Conservation (phyloP, 352 stramenopile genomes). For the Thalassiosira mediterranea region DNA sequence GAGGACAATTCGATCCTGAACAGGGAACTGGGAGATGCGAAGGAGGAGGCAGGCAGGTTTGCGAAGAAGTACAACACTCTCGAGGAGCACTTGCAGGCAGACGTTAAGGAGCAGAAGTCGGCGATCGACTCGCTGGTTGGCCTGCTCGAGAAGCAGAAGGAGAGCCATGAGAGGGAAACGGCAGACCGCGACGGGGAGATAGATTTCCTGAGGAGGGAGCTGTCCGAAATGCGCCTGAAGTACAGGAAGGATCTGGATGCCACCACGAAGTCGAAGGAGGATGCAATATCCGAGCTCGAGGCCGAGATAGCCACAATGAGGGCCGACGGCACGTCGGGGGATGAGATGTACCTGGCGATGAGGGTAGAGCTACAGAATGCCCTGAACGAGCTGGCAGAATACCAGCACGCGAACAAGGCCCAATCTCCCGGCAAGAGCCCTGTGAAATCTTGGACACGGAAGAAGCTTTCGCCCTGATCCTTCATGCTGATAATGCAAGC, state of each 20-base stretch:
- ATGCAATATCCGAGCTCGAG: conserved; percentile 12
- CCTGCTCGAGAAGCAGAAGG: conserved; percentile 35
- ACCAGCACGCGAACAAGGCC: conserved; percentile 58
- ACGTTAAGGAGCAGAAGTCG: conserved; percentile 36
- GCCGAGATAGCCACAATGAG: conserved; percentile 28
- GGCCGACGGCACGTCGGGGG: conserved; percentile 9
- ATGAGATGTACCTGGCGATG: conserved; percentile 25
- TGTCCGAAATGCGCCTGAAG: neutral
- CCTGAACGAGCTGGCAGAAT: conserved; percentile 35
- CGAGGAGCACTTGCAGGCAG: neutral
- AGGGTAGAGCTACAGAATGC: conserved; percentile 50
- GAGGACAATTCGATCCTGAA: conserved; percentile 30
- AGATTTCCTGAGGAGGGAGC: neutral
- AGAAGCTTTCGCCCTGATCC: too few relatives aligned
- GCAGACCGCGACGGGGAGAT: conserved; percentile 17
- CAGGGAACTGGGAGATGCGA: conserved; percentile 36
- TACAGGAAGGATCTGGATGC: neutral
- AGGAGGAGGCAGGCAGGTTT: conserved; percentile 5
- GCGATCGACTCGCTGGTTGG: conserved; percentile 37
- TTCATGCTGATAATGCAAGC: too few relatives aligned
- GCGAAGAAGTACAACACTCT: neutral
- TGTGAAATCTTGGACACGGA: too few relatives aligned
- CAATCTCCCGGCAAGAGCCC: too few relatives aligned
- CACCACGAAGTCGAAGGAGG: neutral
- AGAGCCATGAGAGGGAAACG: conserved; percentile 7